Conservation (phyloP, 192 early-diverging fungal genomes). For the Diversispora epigaea region DNA sequence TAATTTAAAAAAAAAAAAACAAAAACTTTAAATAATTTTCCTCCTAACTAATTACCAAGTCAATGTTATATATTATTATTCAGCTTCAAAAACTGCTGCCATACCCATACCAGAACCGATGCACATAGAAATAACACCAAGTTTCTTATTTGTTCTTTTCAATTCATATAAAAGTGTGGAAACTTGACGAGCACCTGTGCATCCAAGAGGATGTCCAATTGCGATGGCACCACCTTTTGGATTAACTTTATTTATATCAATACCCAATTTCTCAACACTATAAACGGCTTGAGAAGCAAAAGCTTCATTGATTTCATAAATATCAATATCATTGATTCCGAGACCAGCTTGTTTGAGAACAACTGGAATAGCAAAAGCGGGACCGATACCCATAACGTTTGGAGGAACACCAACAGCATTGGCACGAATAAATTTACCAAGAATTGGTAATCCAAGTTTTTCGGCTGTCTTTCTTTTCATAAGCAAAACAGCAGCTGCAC, state of each 20-base stretch:
- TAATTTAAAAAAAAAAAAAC: no score
- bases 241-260: slow-evolving; percentile 91
- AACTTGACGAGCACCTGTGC: slow-evolving; percentile 95
- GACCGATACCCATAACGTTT: slow-evolving; percentile 95
- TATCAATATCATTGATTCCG: slow-evolving; percentile 73
- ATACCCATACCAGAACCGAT: slow-evolving; percentile 46
- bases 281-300: slow-evolving; percentile 97
- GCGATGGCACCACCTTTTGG: slow-evolving; percentile 98
- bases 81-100: slow-evolving; percentile 40
- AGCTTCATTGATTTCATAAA: slow-evolving; percentile 96
- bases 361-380: slow-evolving; percentile 89
- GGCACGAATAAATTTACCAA: slow-evolving; percentile 86
- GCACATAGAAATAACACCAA: slow-evolving; percentile 46
- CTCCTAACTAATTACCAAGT: no score
- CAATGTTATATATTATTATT: slow-evolving; percentile 6
- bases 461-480: slow-evolving; percentile 91
- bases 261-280: slow-evolving; percentile 83
- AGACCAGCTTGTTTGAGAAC: slow-evolving; percentile 81
- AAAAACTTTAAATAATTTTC: no score
- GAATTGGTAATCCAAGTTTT: slow-evolving; percentile 78
- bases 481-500: slow-evolving; percentile 92
- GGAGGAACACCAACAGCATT: slow-evolving; percentile 91
- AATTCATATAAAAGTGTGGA: slow-evolving; percentile 93
- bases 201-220: slow-evolving; percentile 91
- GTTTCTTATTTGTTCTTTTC: slow-evolving; percentile 36